Conservation (phyloP, 176 grass and related monocot species). For the Thinopyrum elongatum region DNA sequence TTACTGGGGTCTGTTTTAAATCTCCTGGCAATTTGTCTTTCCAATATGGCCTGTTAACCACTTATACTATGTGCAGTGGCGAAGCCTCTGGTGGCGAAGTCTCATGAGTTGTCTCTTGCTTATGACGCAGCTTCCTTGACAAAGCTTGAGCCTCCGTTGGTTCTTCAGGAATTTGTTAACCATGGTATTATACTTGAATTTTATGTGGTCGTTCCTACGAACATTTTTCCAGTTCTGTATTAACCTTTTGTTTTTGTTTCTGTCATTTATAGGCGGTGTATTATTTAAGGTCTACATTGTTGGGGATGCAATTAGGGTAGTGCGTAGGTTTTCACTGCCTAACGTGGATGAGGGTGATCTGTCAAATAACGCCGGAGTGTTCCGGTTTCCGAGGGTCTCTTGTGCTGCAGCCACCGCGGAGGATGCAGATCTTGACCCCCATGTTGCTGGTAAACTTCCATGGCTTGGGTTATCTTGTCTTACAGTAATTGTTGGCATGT, state of each 20-base stretch:
- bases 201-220: not conserved
- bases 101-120: constrained; percentile 89
- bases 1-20: constrained; percentile 3
- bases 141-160: constrained; percentile 76
- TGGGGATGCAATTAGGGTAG: constrained; percentile 84
- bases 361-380: constrained; percentile 64
- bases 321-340: constrained; percentile 89
- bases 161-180: constrained; percentile 98
- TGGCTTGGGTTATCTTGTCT: not conserved
- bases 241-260: constrained; percentile 12
- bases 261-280: constrained; percentile 64
- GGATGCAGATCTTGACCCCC: constrained; percentile 84
- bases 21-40: not conserved
- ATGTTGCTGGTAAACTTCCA: constrained; percentile 69
- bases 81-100: constrained; percentile 88
- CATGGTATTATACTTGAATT: constrained; percentile 53
- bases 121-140: constrained; percentile 84
- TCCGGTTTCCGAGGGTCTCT: constrained; percentile 88
- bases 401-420: constrained; percentile 81
- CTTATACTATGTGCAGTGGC: constrained; percentile 64
- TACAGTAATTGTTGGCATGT: not conserved
- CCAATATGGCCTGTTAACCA: not conserved
- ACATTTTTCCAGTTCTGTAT: not conserved
- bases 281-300: constrained; percentile 98
- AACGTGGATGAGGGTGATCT: constrained; percentile 67